Conservation (phyloP, 1,139 yeast genomes). For the Pichia sp. region DNA sequence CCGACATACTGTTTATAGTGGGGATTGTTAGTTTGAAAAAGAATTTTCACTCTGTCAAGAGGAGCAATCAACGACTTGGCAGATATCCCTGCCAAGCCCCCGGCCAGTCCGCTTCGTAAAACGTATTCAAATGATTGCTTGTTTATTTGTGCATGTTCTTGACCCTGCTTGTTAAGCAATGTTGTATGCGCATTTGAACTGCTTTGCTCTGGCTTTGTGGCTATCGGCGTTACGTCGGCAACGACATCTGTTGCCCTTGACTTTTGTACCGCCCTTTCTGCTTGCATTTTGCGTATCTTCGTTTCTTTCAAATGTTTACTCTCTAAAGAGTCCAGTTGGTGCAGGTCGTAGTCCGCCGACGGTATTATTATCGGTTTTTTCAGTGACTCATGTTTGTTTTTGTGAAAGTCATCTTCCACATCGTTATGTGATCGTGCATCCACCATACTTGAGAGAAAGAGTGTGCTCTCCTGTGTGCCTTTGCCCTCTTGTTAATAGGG, state of each 20-base stretch:
- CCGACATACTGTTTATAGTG: slow-evolving; percentile 79
- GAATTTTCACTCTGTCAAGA: slow-evolving; percentile 84
- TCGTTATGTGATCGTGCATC: slow-evolving; percentile 1
- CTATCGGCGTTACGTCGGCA: background rate
- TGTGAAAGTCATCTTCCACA: slow-evolving; percentile 1
- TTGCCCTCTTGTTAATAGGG: background rate
- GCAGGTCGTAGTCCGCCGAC: slow-evolving; percentile 11
- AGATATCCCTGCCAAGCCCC: slow-evolving; percentile 93
- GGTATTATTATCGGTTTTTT: slow-evolving; percentile 10
- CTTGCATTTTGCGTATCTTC: background rate
- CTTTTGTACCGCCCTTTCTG: background rate
- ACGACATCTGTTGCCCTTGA: background rate
- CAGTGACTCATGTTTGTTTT: background rate
- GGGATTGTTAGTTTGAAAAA: slow-evolving; percentile 93
- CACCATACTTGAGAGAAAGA: background rate
- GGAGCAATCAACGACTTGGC: slow-evolving; percentile 97
- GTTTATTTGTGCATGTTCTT: slow-evolving; percentile 37
- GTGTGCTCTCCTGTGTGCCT: background rate
- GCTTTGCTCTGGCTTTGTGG: background rate
- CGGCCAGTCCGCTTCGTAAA: slow-evolving; percentile 81
- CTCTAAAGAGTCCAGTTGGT: slow-evolving; percentile 9
- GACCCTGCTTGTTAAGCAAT: background rate
- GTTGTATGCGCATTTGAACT: background rate
- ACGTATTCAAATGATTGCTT: slow-evolving; percentile 77
- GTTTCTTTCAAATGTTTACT: background rate